Evolutionary conservation across 495 filamentous ascomycete genomes (phyloP), one percentile per base, ranked within the genome.

Genomic region (Podospora bellae-mahoneyi): DNA sequence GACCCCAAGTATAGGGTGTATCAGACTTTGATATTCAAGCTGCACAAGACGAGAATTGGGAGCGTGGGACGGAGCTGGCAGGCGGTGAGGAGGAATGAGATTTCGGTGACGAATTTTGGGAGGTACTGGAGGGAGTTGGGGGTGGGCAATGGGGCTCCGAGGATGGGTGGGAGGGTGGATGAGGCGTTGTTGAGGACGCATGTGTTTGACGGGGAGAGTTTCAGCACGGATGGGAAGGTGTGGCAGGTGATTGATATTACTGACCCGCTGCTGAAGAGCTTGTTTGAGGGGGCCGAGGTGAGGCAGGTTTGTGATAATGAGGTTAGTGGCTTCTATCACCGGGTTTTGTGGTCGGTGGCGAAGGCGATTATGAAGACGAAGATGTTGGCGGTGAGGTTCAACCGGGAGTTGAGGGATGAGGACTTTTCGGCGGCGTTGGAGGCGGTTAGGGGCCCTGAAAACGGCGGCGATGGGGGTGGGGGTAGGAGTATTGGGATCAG

Each of bases 241-340:
- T 99, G 92, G 90, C 95, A 97, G 82, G 84, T 94, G 34, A 96
- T 94, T 79, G 95, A 99, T 76, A 90, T 99, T 66, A 88, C 86
- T 0, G 94, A 97, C 73, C 91, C 93, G 0, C 72, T 94, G 9
- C 75, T 94, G 20, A 77, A 78, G 1, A 59, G 74, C 0, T 73
- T 94, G 4, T 80, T 91, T 13, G 77, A 82, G 4, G 75, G 82
- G 19, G 79, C 78, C 20, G 76, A 78, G 54, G 68, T 87, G 15
- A 79, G 83, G 18, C 27, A 71, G 4, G 78, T 78, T 3, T 90
- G 84, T 74, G 86, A 92, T 68, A 75, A 79, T n/a, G 73, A 85
- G 20, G 78, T 78, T 10, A 89, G 91, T 71, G 95, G 95, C 0
- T 99, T 91, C 91, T 97, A 87, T 75, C 83, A 86, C 27, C 88